phyloP scores from a whole-genome alignment of 23 red algal genomes.

The Gracilaria domingensis region DNA sequence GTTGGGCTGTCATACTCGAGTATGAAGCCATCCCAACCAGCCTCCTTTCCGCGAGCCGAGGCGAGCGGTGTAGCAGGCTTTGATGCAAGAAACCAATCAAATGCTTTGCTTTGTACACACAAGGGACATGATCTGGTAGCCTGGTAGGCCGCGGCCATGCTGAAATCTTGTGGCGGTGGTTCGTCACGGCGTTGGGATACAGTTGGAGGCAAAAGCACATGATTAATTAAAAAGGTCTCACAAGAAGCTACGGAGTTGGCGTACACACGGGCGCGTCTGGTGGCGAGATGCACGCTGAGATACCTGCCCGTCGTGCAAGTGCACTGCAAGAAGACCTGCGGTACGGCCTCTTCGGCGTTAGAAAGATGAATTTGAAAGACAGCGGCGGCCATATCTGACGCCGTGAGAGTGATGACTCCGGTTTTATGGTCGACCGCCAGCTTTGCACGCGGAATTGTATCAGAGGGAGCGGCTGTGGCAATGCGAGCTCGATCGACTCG shows the following conservation, averaged over 20 bases:
- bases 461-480: conserved; percentile 48
- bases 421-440: conserved; percentile 59
- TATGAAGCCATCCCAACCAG: conserved; percentile 57
- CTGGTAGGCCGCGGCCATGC: conserved; percentile 40
- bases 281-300: conserved; percentile 19
- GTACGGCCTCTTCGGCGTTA: not conserved
- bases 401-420: conserved; percentile 43
- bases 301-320: conserved; percentile 50
- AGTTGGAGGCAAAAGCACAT: conserved; percentile 42
- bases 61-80: conserved; percentile 26
- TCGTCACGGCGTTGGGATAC: not conserved
- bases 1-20: conserved; percentile 67
- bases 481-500: conserved; percentile 52
- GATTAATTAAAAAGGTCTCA: conserved; percentile 62
- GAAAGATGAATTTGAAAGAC: conserved; percentile 33
- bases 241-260: not conserved
- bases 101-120: conserved; percentile 43
- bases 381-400: conserved; percentile 30
- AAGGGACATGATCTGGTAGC: conserved; percentile 23
- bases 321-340: conserved; percentile 11
- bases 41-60: conserved; percentile 21
- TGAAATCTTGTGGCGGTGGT: conserved; percentile 15
- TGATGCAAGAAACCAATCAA: conserved; percentile 45
- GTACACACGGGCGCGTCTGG: conserved; percentile 42
- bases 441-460: conserved; percentile 47